Base-by-base conservation (phyloP, 2,329 filamentous ascomycete species). In the Aspergillaceae sp. region DNA sequence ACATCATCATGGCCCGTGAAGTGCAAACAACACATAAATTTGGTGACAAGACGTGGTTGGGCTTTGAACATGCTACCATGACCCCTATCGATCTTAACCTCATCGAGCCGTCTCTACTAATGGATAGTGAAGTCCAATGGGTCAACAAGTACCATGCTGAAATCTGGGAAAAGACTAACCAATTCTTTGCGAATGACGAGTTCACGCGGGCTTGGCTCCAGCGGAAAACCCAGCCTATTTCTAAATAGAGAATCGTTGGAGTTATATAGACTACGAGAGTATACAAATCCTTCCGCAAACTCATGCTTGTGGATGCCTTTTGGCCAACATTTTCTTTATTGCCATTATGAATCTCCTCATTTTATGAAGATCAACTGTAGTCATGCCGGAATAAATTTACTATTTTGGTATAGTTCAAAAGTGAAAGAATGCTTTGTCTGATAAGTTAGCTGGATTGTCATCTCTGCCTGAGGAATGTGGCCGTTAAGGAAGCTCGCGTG, bases 11-110 rank as follows among this genome's bases (percentile, higher is more conserved):
- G 75, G 88, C 94, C 29, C 84, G 80, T 54, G 89, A 96, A 64
- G 84, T 86, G n/a, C 75, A 90, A 67, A 95, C 91, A 4, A 83
- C 83, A 51, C 79, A 94, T 67, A 81, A 83, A 33, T 97, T 97
- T 62, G 91, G 90, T 19, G 91, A 95, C 58, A 95, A 94, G 71
- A 85, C 90, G 2, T 98, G 87, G 70, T 74, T 97, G 33, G 89
- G 90, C 3, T 98, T 98, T 56, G 91, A 98, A 72, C 87, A 94
- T 66, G 89, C 97, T 54, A 98, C 92, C 0, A 88, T 98, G 88
- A 88, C 91, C 11, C 92, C 92, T 0, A 89, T 95, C 69, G 96
- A 91, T 70, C 80, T 83, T 50, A 96, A 88, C 51, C 72, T 98
- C 53, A 89, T 95, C 52, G 86, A 97, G 57, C 72, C 77, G 45